These are phyloP conservation scores for Papilionanthe hybrid DNA, from an alignment of 116 monocot species.

Conservation along the genomic window DNA sequence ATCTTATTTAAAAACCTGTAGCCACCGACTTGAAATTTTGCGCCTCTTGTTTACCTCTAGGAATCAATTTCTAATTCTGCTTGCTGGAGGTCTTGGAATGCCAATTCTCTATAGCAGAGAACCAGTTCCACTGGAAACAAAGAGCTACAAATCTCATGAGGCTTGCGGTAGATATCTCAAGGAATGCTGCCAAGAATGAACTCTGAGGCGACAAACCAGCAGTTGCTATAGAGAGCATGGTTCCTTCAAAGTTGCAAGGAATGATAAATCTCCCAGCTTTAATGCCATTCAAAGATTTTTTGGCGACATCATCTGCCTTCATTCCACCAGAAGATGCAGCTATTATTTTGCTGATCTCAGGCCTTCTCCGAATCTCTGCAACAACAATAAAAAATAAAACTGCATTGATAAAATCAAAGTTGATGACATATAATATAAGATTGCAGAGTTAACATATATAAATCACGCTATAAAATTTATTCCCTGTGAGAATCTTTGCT, in stretches of 20 bases:
- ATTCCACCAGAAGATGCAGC: constrained; percentile 53
- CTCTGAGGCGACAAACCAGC: constrained; percentile 72
- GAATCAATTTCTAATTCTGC: too few relatives aligned
- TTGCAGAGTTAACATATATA: background rate
- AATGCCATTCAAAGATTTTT: constrained; percentile 56
- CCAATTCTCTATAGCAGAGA: constrained; percentile 43
- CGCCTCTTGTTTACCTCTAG: too few relatives aligned
- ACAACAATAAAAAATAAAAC: background rate
- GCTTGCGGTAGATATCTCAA: constrained; percentile 51
- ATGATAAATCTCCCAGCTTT: constrained; percentile 54
- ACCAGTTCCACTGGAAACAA: constrained; percentile 70
- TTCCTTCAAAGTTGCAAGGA: constrained; percentile 68
- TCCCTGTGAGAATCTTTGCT: background rate
- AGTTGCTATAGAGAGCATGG: constrained; percentile 73
- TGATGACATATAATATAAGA: background rate
- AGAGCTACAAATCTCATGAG: constrained; percentile 61
- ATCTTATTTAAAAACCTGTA: too few relatives aligned
- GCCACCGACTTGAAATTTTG: too few relatives aligned
- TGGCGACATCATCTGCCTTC: constrained; percentile 71
- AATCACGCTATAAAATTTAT: background rate
- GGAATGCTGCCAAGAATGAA: constrained; percentile 45
- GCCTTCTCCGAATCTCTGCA: constrained; percentile 58
- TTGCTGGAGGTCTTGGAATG: constrained; percentile 32
- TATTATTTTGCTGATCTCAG: constrained; percentile 51
- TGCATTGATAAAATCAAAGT: background rate